Base-by-base conservation (phyloP, 495 filamentous ascomycete genomes). In the Penicillium dipodomyicola region DNA sequence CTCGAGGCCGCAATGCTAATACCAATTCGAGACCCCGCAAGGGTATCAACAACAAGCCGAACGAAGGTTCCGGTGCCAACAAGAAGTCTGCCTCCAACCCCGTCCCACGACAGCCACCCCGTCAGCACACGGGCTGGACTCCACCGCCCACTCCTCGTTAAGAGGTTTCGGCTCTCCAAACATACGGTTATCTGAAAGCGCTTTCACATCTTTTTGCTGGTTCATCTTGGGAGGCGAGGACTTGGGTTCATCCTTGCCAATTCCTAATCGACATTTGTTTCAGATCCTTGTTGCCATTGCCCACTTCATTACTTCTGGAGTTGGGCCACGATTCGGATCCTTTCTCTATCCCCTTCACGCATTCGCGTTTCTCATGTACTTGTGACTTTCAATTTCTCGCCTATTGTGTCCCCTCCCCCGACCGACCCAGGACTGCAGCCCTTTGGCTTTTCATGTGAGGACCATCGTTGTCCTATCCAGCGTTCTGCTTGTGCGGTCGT, bases 1-100 rank as follows among this genome's bases (percentile, higher is more conserved):
- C 62, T 22, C 71, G 72, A 44, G 59, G 58, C n/a, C 72, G 70
- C 30, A 63, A 64, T 27, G 42, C 67, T 4, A 32, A 20, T 20
- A 12, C 9, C 17, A 32, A 43, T 43, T 4, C 2, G 20, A 22
- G 41, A 43, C 11, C 41, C 20, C 41, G 19, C 20, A 22, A 43
- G 19, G 41, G 41, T 15, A 23, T 22, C 10, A 22, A 49, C 44
- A 74, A 73, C 58, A 74, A 72, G 32, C 33, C 64, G n/a, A 44
- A 58, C 9, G 27, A 48, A 6, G 9, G 5, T 20, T 33, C 27
- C 11, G 27, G 45, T 22, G n/a, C 10, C 45, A 12, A 12, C 3
- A 48, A 32, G 25, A 48, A 48, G 45, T 11, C 45, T 20, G 5
- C 45, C 29, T 3, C 20, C 1, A 46, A 29, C 25, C 32, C n/a